Percentiles rank a stretch among this genome's conserved stretches.
phyloP scores from a whole-genome alignment of 805 yeast species.

The Torulaspora indica region DNA sequence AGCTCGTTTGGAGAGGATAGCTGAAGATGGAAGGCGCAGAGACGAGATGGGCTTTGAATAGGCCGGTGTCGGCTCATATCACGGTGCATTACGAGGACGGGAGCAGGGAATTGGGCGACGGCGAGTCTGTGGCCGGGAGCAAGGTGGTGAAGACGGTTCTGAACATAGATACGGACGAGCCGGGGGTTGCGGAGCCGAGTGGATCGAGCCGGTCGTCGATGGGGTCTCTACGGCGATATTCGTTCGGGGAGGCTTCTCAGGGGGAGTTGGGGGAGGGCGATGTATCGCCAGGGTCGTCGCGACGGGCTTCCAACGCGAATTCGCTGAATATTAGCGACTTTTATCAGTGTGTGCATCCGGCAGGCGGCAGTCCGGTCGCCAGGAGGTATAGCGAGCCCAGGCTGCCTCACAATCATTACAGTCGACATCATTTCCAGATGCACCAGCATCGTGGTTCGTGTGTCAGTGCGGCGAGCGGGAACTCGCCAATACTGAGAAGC shows the following conservation, averaged over 20 bases:
- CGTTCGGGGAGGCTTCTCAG: slow-evolving; percentile 4
- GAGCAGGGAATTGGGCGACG: background rate
- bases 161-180: slow-evolving; percentile 7
- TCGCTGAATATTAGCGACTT: slow-evolving; percentile 16
- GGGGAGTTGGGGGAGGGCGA: background rate
- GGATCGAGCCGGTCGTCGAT: background rate
- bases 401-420: slow-evolving; percentile 5
- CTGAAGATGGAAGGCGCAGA: slow-evolving; percentile 4
- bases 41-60: slow-evolving; percentile 11
- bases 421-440: slow-evolving; percentile 2
- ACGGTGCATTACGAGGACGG: slow-evolving; percentile 12
- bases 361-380: slow-evolving; percentile 1
- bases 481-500: slow-evolving; percentile 7
- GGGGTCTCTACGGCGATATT: slow-evolving; percentile 3
- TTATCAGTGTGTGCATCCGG: slow-evolving; percentile 11
- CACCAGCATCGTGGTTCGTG: slow-evolving; percentile 5
- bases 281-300: slow-evolving; percentile 3
- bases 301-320: slow-evolving; percentile 10
- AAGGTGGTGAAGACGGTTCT: slow-evolving; percentile 12
- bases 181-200: background rate
- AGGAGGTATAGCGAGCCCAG: slow-evolving; percentile 14
- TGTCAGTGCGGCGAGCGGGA: background rate
- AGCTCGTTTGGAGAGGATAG: background rate
- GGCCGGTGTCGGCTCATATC: slow-evolving; percentile 16
- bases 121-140: background rate